Evolutionary conservation across 768 basidiomycete species (phyloP).

Genomic region (Phlegmacium glaucopus): DNA sequence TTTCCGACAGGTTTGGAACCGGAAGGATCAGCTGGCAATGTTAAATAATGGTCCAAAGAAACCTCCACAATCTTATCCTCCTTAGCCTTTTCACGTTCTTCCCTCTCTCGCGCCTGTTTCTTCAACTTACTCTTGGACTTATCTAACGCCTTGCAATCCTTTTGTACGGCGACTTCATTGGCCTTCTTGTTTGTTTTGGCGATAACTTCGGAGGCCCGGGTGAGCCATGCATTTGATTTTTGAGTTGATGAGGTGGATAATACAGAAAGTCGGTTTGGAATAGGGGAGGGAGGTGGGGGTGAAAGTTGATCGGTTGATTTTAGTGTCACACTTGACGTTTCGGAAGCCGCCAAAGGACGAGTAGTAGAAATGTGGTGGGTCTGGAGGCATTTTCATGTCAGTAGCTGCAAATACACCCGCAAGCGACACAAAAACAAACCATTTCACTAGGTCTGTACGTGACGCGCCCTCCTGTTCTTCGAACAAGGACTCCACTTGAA

Average conservation of each 20-base stretch:
- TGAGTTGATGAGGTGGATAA: conserved; percentile 13
- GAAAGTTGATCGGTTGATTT: conserved; percentile 53
- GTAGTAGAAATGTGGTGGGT: conserved; percentile 11
- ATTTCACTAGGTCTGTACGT: conserved; percentile 52
- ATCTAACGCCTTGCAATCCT: conserved; percentile 53
- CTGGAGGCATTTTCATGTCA: conserved; percentile 8
- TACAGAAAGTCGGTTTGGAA: conserved; percentile 6
- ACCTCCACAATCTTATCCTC: conserved; percentile 86
- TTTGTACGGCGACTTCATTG: conserved; percentile 71
- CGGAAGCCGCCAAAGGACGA: conserved; percentile 33
- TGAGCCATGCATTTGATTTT: conserved; percentile 81
- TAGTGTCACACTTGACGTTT: conserved; percentile 68
- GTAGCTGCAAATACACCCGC: neutral
- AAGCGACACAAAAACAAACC: neutral
- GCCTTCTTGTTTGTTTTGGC: conserved; percentile 60
- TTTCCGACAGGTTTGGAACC: conserved; percentile 15
- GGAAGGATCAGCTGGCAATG: conserved; percentile 13
- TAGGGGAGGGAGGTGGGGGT: conserved; percentile 33
- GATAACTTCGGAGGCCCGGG: conserved; percentile 25
- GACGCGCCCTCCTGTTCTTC: conserved; percentile 67
- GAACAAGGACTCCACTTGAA: conserved; percentile 38
- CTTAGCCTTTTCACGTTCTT: conserved; percentile 52
- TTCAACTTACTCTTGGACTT: conserved; percentile 76
- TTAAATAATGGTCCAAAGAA: conserved; percentile 50
- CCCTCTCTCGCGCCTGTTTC: conserved; percentile 58